These are phyloP conservation scores for Solanum okadae DNA, from an alignment of 257 asterid species.

Conservation along the genomic window DNA sequence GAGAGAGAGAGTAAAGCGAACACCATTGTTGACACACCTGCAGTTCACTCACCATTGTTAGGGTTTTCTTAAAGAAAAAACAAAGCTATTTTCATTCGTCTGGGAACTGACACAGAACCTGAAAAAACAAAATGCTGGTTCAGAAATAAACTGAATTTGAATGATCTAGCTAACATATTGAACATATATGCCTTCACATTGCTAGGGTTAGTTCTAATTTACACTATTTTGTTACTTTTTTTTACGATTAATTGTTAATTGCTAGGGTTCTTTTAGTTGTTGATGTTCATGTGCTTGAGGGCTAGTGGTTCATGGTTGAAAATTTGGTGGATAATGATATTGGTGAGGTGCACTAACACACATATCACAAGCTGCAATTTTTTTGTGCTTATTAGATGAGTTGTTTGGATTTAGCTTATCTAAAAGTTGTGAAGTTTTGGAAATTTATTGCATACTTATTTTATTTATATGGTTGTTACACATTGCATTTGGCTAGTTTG, in stretches of 20 bases:
- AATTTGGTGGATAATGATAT: background rate
- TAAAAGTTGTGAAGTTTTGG: background rate
- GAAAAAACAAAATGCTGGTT: constrained; percentile 8
- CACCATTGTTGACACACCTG: background rate
- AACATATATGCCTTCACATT: constrained; percentile 39
- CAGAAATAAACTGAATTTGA: constrained; percentile 4
- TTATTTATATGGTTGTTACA: background rate
- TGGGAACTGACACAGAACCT: background rate
- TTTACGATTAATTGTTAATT: background rate
- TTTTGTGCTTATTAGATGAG: background rate
- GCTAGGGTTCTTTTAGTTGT: background rate
- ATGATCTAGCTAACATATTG: constrained; percentile 29
- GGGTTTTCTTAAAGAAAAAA: constrained; percentile 15
- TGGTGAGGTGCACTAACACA: background rate
- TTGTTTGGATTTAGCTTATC: background rate
- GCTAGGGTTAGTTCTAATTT: constrained; percentile 26
- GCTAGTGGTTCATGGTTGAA: background rate
- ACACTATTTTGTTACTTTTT: constrained; percentile 13
- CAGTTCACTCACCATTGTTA: background rate
- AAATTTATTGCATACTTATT: background rate
- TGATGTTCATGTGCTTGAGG: background rate
- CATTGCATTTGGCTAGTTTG: background rate
- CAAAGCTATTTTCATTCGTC: background rate
- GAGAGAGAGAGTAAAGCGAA: constrained; percentile 14
- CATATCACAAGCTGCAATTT: background rate